These are phyloP conservation scores for Cladophialophora exuberans DNA, from an alignment of 2,329 filamentous ascomycete species.

Conservation along the genomic window DNA sequence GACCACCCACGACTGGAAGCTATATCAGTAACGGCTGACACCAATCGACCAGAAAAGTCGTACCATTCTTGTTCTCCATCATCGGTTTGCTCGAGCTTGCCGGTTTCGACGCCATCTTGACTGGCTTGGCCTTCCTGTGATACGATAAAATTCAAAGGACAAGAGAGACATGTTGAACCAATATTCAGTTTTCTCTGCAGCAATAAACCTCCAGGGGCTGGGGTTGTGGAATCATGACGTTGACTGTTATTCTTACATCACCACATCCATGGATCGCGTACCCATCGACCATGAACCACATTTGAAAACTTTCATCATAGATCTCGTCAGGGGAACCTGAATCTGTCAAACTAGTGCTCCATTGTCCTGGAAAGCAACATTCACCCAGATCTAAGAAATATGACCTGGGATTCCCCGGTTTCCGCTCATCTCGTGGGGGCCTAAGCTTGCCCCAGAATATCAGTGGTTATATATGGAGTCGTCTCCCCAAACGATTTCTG, in stretches of 20 bases:
- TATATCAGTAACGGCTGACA: not conserved
- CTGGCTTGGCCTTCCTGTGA: too few species aligned
- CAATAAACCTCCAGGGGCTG: too few species aligned
- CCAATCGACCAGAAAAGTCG: not conserved
- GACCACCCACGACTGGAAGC: conserved; percentile 57
- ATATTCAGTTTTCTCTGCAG: too few species aligned
- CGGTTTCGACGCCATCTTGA: conserved; percentile 13
- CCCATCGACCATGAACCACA: not conserved
- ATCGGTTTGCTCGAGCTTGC: conserved; percentile 27
- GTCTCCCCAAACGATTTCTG: too few species aligned
- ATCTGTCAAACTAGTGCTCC: too few species aligned
- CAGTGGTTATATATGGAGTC: not conserved
- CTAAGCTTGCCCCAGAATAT: not conserved
- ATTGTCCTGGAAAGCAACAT: too few species aligned
- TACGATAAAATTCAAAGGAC: too few species aligned
- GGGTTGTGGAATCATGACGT: conserved; percentile 12
- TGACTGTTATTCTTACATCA: conserved; percentile 9
- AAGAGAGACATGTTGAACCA: not conserved
- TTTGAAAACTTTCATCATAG: not conserved
- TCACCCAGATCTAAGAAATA: too few species aligned
- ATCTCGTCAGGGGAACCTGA: too few species aligned
- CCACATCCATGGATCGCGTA: not conserved
- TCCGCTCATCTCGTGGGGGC: too few species aligned
- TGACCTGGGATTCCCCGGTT: too few species aligned
- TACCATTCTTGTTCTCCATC: conserved; percentile 34